Evolutionary conservation across 2,329 filamentous ascomycete species (phyloP), one percentile per base, ranked within the genome.

Genomic region (Scedosporium aurantiacum): DNA sequence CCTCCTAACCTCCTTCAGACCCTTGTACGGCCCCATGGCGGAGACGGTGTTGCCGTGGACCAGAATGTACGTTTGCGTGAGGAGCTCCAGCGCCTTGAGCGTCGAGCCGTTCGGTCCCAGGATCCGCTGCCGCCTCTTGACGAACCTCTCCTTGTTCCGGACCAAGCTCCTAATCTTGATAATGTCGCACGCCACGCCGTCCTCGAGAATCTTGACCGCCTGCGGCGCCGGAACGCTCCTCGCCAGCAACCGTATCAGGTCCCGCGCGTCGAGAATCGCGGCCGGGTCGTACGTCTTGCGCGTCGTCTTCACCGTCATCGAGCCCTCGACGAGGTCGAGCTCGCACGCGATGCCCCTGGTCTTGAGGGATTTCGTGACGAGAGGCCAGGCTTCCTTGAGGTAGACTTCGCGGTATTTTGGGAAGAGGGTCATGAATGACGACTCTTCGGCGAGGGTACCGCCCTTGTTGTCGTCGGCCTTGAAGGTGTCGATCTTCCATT

Each of bases 331-430:
- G 72, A 99, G 80, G 78, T 99, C 93, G 27, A 99, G 84, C 7
- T 89, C 92, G 71, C 93, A 97, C 52, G 89, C 90, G 56, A 99
- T 91, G 66, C 92, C 91, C 62, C 83, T 79, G 75, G 94, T 95
- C 69, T 96, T 90, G 63, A 99, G 85, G 0, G 90, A 82, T 69
- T 88, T 87, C 28, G 91, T 97, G 63, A 99, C 85, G 55, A 95
- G 82, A 2, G 93, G 91, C 94, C 94, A 99, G 68, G 88, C 88
- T 72, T 96, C 90, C 71, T 90, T 91, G 61, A 99, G 79, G 70
- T 97, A 97, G 58, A 90, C 83, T 80, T 99, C 94, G 70, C 94
- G 88, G 75, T 99, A 99, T 76, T 96, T 96, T 65, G 94, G 94
- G 71, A 97, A 97, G 5, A 97, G 79, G 0, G 85, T 88, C 66